Conservation (phyloP, 352 stramenopile genomes). For the Globisporangium perplexum region DNA sequence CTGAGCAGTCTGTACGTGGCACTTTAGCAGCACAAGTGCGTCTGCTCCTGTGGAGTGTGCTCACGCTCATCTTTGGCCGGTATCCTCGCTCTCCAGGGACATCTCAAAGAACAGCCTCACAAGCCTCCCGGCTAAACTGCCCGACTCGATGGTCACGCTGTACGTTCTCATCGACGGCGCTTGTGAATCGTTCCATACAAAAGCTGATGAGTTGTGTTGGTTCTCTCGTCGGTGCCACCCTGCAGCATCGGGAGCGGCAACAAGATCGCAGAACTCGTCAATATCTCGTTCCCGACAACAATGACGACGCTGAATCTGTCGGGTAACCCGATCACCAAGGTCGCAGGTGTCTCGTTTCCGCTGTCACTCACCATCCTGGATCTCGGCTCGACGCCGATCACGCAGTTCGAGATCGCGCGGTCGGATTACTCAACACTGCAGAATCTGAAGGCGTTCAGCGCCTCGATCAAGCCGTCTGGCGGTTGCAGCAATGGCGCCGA, state of each 20-base stretch:
- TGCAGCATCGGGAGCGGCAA: conserved; percentile 33
- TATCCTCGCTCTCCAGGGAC: conserved; percentile 21
- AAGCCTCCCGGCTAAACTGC: conserved; percentile 22
- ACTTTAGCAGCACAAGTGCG: not conserved
- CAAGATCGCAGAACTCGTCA: conserved; percentile 36
- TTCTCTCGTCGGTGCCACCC: not conserved
- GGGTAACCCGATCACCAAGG: conserved; percentile 47
- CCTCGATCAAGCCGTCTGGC: conserved; percentile 29
- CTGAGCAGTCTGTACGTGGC: conserved; percentile 47
- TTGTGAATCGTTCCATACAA: not conserved
- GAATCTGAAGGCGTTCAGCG: conserved; percentile 34
- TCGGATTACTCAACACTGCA: conserved; percentile 57
- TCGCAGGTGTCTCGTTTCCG: conserved; percentile 54
- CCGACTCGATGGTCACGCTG: conserved; percentile 28
- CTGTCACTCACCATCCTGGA: conserved; percentile 38
- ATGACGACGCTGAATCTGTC: conserved; percentile 51
- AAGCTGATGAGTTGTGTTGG: not conserved
- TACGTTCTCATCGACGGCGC: conserved; percentile 6
- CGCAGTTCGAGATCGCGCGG: conserved; percentile 59
- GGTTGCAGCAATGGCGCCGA: conserved; percentile 44
- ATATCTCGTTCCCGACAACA: conserved; percentile 43
- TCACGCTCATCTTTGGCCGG: not conserved
- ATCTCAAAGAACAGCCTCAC: conserved; percentile 42
- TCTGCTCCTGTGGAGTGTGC: not conserved
- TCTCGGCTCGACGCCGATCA: conserved; percentile 43